These are phyloP conservation scores for Solanum medicagineum DNA, from an alignment of 257 asterid genomes.

Conservation along the genomic window DNA sequence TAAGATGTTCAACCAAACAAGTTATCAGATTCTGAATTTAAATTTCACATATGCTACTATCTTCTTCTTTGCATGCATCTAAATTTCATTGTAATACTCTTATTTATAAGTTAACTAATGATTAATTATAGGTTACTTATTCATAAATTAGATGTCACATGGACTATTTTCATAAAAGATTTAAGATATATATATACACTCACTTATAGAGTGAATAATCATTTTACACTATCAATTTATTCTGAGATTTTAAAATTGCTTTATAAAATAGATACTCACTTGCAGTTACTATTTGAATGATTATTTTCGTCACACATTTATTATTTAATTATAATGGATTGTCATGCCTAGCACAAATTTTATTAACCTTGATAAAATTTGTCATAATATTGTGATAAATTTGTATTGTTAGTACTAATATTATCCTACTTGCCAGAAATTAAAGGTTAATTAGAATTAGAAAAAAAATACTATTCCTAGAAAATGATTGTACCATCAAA, in stretches of 20 bases:
- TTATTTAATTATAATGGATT: no score
- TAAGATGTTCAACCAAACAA: not conserved
- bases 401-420: no score
- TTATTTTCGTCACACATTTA: no score
- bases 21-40: not conserved
- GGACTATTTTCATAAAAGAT: not conserved
- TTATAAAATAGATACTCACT: not conserved
- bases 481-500: not conserved
- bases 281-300: not conserved
- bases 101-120: not conserved
- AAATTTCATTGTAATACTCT: not conserved
- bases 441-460: not conserved
- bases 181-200: not conserved
- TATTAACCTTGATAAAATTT: not conserved
- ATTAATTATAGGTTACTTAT: no score
- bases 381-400: no score
- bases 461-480: not conserved
- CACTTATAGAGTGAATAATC: not conserved
- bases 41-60: fast-evolving
- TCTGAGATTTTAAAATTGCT: not conserved
- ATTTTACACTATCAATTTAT: not conserved
- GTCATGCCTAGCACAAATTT: no score
- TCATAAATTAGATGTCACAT: no score
- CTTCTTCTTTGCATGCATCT: not conserved
- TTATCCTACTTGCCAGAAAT: not conserved